Evolutionary conservation across 345 rosid genomes (phyloP).

Genomic region (Gossypium longicalyx): DNA sequence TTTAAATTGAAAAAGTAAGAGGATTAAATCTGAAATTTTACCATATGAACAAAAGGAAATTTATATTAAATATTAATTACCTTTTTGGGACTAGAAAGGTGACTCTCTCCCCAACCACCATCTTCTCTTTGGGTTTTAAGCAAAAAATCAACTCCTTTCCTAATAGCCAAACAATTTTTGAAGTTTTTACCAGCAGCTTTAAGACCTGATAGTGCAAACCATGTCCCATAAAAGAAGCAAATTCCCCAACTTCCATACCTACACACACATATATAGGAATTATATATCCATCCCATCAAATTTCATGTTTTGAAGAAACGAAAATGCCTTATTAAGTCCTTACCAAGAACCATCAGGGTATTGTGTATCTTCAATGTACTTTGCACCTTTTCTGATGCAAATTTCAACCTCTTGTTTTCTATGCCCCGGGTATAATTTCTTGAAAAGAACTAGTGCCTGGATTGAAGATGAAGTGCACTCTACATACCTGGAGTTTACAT

Average conservation of each 20-base stretch:
- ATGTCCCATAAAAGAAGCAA: constrained; percentile 25
- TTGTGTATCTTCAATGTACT: constrained; percentile 36
- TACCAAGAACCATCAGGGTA: constrained; percentile 48
- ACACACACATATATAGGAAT: background rate
- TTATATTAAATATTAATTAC: background rate
- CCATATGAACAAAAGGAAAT: too few relatives aligned
- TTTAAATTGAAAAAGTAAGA: too few relatives aligned
- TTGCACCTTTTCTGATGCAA: constrained; percentile 35
- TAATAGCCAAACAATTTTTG: constrained; percentile 4
- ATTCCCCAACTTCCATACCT: constrained; percentile 26
- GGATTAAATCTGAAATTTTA: too few relatives aligned
- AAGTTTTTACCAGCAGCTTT: constrained; percentile 22
- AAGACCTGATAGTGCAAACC: constrained; percentile 23
- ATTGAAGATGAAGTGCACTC: constrained; percentile 54
- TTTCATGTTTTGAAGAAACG: background rate
- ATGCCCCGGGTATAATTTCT: constrained; percentile 34
- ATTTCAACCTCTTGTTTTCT: constrained; percentile 35
- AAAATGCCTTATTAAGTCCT: too few relatives aligned
- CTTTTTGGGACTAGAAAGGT: constrained; percentile 18
- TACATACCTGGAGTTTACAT: constrained; percentile 9
- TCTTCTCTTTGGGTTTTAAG: constrained; percentile 16
- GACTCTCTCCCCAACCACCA: constrained; percentile 30
- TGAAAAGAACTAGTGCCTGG: constrained; percentile 38
- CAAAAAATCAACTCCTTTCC: constrained; percentile 9
- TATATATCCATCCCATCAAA: background rate